These are phyloP conservation scores for Lizanozyma gosingica DNA, from an alignment of 1,139 yeast species.

Conservation along the genomic window DNA sequence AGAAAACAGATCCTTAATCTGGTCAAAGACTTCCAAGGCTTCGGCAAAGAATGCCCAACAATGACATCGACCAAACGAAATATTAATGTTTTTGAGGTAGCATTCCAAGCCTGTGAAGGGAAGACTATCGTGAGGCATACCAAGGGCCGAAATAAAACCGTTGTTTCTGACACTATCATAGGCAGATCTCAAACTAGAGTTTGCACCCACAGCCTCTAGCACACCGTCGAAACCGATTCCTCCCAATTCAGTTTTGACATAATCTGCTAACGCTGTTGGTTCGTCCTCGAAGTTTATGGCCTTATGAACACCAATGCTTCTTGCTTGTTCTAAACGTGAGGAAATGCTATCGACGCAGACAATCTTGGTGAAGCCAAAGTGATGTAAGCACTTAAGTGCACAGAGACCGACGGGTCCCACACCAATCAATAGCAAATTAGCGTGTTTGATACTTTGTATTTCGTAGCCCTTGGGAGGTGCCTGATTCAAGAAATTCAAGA, in stretches of 20 bases:
- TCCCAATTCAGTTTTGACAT: constrained; percentile 5
- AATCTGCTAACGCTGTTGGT: constrained; percentile 22
- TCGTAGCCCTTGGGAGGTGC: constrained; percentile 12
- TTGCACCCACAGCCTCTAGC: constrained; percentile 49
- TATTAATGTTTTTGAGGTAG: constrained; percentile 46
- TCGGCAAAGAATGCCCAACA: constrained; percentile 50
- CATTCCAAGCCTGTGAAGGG: constrained; percentile 55
- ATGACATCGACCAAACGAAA: constrained; percentile 61
- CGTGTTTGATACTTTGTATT: constrained; percentile 17
- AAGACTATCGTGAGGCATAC: constrained; percentile 52
- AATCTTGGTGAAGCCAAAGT: constrained; percentile 36
- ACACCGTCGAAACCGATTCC: constrained; percentile 50
- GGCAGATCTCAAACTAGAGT: constrained; percentile 41
- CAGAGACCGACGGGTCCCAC: constrained; percentile 63
- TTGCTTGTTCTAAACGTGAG: constrained; percentile 38
- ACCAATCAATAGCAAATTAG: constrained; percentile 44
- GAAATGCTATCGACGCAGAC: constrained; percentile 46
- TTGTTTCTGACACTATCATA: constrained; percentile 49
- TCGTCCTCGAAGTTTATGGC: constrained; percentile 20
- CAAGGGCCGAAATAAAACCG: constrained; percentile 52
- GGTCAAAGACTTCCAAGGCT: constrained; percentile 40
- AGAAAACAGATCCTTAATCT: constrained; percentile 33
- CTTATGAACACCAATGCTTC: constrained; percentile 31
- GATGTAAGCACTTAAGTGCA: constrained; percentile 38
- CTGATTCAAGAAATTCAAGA: constrained; percentile 30